phyloP scores from a whole-genome alignment of 441 rosid genomes.

The Pelargonium fulgidum region DNA sequence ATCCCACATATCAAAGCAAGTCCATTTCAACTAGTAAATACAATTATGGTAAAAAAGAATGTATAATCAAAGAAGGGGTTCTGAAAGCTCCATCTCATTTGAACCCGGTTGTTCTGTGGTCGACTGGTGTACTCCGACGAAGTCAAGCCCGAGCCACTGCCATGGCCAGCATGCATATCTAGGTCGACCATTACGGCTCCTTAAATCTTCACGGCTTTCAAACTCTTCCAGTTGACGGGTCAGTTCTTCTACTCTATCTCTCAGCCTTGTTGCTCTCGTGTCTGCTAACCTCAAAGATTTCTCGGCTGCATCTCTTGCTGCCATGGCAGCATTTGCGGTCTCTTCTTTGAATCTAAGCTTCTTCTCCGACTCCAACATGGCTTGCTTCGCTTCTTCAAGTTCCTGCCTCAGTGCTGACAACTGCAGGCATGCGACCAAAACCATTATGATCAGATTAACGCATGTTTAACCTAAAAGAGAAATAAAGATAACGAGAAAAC shows the following conservation, averaged over 20 bases:
- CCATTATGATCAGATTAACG: constrained; percentile 11
- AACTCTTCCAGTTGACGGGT: constrained; percentile 69
- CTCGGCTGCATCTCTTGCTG: constrained; percentile 93
- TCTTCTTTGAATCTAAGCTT: constrained; percentile 88
- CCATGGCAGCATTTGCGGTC: constrained; percentile 90
- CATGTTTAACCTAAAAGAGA: not conserved
- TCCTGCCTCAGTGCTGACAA: constrained; percentile 59
- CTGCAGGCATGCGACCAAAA: constrained; percentile 33
- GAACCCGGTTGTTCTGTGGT: constrained; percentile 48
- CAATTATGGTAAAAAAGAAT: constrained; percentile 2
- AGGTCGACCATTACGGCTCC: constrained; percentile 35
- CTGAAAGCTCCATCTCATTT: constrained; percentile 95
- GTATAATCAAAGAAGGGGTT: constrained; percentile 61
- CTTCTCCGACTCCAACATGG: constrained; percentile 66
- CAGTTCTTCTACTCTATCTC: constrained; percentile 81
- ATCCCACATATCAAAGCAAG: not conserved
- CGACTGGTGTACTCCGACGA: constrained; percentile 51
- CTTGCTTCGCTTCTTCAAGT: constrained; percentile 74
- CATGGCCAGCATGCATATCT: constrained; percentile 95
- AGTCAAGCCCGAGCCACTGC: constrained; percentile 95
- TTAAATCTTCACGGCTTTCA: constrained; percentile 57
- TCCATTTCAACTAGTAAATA: constrained; percentile 7
- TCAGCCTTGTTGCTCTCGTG: constrained; percentile 65
- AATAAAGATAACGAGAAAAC: not conserved
- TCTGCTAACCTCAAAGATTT: constrained; percentile 79